Conservation (phyloP, 257 asterid species). For the Solanum habrochaites region DNA sequence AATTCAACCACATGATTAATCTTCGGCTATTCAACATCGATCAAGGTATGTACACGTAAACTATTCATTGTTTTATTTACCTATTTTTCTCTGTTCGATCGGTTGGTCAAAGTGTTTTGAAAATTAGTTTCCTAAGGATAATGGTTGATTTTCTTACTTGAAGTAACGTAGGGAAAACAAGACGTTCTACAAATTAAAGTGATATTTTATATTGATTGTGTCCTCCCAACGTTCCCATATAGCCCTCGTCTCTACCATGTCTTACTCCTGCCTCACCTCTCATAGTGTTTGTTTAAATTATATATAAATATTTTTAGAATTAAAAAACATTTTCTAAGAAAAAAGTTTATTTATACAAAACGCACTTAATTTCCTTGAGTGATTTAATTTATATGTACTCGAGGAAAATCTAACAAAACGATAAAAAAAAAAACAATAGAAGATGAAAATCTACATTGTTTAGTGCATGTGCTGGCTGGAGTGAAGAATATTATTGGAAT, state of each 20-base stretch:
- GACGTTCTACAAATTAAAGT: not conserved
- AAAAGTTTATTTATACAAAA: not conserved
- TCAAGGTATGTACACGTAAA: conserved; percentile 21
- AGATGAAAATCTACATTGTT: not conserved
- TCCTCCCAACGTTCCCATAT: not conserved
- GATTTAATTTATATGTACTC: not conserved
- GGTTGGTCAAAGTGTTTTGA: not conserved
- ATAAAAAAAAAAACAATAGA: not conserved
- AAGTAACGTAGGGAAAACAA: not conserved
- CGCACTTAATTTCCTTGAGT: not conserved
- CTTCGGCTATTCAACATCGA: conserved; percentile 4
- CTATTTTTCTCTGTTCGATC: not conserved
- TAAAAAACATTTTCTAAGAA: no score
- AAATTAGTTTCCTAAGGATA: not conserved
- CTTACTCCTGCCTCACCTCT: no score
- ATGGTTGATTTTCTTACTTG: not conserved
- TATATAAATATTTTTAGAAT: not conserved
- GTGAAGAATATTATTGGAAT: not conserved
- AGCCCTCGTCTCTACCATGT: not conserved
- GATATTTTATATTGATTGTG: not conserved
- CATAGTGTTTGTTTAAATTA: not conserved
- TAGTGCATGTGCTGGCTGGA: not conserved
- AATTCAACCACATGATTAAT: not conserved
- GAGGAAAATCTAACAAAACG: not conserved
- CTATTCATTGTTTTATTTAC: not conserved